These are phyloP conservation scores for Stachybotrys chlorohalonatus DNA, from an alignment of 2,329 filamentous ascomycete genomes.

Conservation along the genomic window DNA sequence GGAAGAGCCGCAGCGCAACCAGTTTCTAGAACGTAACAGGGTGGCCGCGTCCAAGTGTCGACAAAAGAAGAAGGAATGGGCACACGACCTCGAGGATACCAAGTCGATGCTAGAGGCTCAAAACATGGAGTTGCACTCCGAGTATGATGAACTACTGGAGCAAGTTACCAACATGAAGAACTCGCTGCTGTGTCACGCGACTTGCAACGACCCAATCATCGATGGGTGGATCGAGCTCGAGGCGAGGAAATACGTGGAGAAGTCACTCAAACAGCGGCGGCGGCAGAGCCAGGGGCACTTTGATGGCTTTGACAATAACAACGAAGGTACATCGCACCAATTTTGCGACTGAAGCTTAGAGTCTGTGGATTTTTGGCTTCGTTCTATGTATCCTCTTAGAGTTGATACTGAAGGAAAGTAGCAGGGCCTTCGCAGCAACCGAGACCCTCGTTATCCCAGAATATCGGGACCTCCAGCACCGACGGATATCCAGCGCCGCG, in stretches of 20 bases:
- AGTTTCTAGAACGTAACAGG: slow-evolving; percentile 61
- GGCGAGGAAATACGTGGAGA: slow-evolving; percentile 37
- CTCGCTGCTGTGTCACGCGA: slow-evolving; percentile 41
- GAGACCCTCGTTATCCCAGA: not conserved
- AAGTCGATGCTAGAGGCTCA: slow-evolving; percentile 33
- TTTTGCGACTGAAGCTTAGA: not conserved
- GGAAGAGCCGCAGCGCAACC: slow-evolving; percentile 32
- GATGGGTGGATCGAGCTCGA: slow-evolving; percentile 44
- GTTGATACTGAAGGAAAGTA: not conserved
- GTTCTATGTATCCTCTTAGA: not conserved
- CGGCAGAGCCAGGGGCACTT: not conserved
- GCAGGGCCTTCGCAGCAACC: not conserved
- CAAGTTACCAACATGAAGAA: slow-evolving; percentile 40
- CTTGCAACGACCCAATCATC: slow-evolving; percentile 44
- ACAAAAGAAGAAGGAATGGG: slow-evolving; percentile 53
- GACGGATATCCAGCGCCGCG: not conserved
- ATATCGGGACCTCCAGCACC: not conserved
- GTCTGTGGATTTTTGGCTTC: not conserved
- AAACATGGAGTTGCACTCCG: slow-evolving; percentile 31
- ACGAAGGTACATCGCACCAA: not conserved
- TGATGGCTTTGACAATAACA: not conserved
- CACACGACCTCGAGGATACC: slow-evolving; percentile 37
- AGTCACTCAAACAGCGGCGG: slow-evolving; percentile 4
- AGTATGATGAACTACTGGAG: slow-evolving; percentile 30
- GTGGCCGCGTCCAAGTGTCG: slow-evolving; percentile 67